Conservation (phyloP, 2,329 filamentous ascomycete species). For the Epichloe glyceriae region DNA sequence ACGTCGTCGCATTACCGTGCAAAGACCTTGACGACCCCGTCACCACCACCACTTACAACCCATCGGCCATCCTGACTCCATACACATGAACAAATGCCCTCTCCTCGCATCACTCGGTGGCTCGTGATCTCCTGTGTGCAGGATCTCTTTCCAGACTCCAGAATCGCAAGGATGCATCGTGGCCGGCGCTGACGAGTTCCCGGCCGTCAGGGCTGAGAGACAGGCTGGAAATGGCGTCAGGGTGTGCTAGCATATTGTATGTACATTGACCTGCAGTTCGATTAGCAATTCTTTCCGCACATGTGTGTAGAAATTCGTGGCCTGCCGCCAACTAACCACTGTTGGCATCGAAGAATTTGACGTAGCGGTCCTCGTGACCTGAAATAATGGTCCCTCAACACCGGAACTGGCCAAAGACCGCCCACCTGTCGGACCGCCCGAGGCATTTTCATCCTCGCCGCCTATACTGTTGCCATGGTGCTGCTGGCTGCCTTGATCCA, state of each 20-base stretch:
- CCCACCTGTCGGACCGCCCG: constrained; percentile 61
- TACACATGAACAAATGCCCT: constrained; percentile 85
- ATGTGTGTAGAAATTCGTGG: background rate
- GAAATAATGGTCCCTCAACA: constrained; percentile 87
- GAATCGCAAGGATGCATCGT: constrained; percentile 90
- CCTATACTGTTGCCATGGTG: constrained; percentile 43
- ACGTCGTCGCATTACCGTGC: constrained; percentile 30
- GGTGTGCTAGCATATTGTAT: constrained; percentile 96
- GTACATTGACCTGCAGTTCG: constrained; percentile 78
- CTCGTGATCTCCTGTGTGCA: constrained; percentile 93
- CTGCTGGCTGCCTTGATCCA: constrained; percentile 53
- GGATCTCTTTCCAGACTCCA: constrained; percentile 88
- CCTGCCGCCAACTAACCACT: constrained; percentile 57
- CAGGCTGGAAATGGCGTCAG: constrained; percentile 80
- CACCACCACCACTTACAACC: constrained; percentile 88
- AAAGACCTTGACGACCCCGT: constrained; percentile 93
- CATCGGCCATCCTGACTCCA: constrained; percentile 94
- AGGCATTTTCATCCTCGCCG: constrained; percentile 61
- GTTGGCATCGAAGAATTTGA: constrained; percentile 96
- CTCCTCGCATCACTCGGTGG: constrained; percentile 87
- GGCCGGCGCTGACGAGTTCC: constrained; percentile 89
- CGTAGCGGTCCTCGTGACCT: constrained; percentile 90
- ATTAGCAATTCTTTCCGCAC: background rate
- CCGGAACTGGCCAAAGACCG: constrained; percentile 55
- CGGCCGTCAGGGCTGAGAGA: constrained; percentile 86